Base-by-base conservation (phyloP, 78 protist species). In the Dictyostelium capitatum region DNA sequence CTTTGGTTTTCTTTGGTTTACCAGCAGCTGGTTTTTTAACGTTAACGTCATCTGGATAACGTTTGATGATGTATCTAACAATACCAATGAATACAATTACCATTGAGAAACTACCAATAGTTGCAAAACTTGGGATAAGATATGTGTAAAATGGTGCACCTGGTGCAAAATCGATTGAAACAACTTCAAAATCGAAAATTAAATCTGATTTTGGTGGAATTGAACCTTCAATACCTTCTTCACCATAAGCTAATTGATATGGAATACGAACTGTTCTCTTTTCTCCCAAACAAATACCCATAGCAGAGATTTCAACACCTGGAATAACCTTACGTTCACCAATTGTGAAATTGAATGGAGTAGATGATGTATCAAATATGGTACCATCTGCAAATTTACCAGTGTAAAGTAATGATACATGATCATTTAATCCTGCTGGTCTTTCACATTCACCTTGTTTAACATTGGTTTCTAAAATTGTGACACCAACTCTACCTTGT, bases 361-460 rank as follows among this genome's bases (percentile, higher is more conserved):
- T 20, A 73, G 20, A 10, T 6, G 84, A 73, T 28, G 91, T 48
- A 69, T 91, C 95, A 53, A 91, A 91, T 10, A 91, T 79, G 1
- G 89, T 50, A 41, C 95, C 95, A 43, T 91, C 95, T 47, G 69
- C 95, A 4, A 82, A 69, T 43, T 81, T 81, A 59, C 95, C 95
- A 77, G 50, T 65, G 30, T 77, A 87, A 12, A 48, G n/a, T 1
- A 87, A 20, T 19, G 69, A 47, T n/a, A 77, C 70, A 46, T 20
- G 23, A 23, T 87, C 92, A 37, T 79, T 79, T 48, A 47, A 17
- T 0, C n/a, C 28, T 8, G 73, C 65, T 9, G 25, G 14, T 51
- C 28, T n/a, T 53, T 53, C 50, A 25, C 79, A 72, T 72, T 72
- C 73, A 30, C 46, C 47, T 30, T 30, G 17, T 23, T 28, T 28